phyloP scores from a whole-genome alignment of 345 rosid species.

The Moricandia arvensis region DNA sequence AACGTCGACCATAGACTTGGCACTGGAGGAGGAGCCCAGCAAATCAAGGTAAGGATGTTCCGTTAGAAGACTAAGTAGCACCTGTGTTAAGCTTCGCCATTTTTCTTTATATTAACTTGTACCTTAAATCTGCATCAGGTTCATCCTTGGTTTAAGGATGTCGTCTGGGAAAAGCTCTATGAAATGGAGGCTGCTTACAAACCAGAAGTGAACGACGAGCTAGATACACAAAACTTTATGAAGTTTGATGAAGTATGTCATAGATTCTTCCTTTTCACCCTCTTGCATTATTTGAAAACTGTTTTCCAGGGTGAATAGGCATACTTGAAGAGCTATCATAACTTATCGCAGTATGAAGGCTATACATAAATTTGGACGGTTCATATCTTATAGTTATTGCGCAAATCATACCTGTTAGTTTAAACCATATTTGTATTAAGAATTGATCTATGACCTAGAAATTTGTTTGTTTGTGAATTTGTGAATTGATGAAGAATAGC shows the following conservation, averaged over 20 bases:
- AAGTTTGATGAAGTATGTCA: conserved; percentile 87
- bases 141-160: conserved; percentile 86
- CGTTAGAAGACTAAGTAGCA: conserved; percentile 11
- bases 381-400: conserved; percentile 8
- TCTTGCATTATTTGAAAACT: conserved; percentile 2
- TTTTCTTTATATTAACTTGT: conserved; percentile 25
- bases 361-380: not conserved
- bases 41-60: conserved; percentile 70
- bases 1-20: conserved; percentile 91
- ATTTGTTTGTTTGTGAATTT: conserved; percentile 5
- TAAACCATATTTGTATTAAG: not conserved
- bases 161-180: conserved; percentile 85
- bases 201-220: conserved; percentile 91
- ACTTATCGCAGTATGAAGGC: not conserved
- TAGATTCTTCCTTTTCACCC: conserved; percentile 8
- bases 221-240: conserved; percentile 94
- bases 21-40: conserved; percentile 76
- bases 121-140: conserved; percentile 48
- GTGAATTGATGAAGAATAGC: conserved; percentile 7
- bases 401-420: not conserved
- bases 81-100: conserved; percentile 12
- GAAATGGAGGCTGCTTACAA: conserved; percentile 94
- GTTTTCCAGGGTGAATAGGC: conserved; percentile 1
- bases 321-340: not conserved
- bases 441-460: conserved; percentile 9